Conservation (phyloP, 352 stramenopile genomes). For the Aphanomyces astaci region DNA sequence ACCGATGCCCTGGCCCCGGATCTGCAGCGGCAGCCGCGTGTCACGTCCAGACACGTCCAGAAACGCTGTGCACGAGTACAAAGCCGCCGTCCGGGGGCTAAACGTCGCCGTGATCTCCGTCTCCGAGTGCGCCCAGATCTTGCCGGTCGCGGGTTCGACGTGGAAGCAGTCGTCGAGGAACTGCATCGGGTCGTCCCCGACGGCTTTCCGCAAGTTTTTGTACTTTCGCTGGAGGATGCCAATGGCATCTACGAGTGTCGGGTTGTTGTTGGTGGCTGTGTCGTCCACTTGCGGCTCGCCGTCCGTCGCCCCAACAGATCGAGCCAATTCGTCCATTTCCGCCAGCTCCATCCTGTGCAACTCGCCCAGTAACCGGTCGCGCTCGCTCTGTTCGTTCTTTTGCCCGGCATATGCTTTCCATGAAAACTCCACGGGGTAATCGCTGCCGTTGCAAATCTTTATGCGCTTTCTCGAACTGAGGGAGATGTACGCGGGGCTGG, state of each 20-base stretch:
- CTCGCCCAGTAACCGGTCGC: conserved; percentile 71
- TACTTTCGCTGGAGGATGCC: conserved; percentile 89
- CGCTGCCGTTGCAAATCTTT: conserved; percentile 90
- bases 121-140: conserved; percentile 89
- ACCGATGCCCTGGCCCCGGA: conserved; percentile 87
- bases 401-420: conserved; percentile 87
- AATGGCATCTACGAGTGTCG: conserved; percentile 30
- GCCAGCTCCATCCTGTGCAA: conserved; percentile 70
- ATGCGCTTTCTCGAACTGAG: conserved; percentile 83
- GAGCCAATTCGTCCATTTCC: conserved; percentile 60
- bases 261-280: conserved; percentile 23
- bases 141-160: conserved; percentile 77
- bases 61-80: conserved; percentile 78
- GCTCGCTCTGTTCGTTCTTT: conserved; percentile 73
- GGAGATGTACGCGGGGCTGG: conserved; percentile 87
- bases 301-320: no score
- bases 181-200: conserved; percentile 87
- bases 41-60: conserved; percentile 88
- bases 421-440: conserved; percentile 84
- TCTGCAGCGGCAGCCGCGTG: conserved; percentile 78
- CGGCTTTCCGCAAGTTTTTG: conserved; percentile 79
- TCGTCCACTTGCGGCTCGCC: no score
- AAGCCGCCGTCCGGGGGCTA: conserved; percentile 60
- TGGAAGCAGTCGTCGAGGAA: conserved; percentile 92
- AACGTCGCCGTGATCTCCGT: conserved; percentile 90